Evolutionary conservation across 345 rosid species (phyloP), one percentile per base, ranked within the genome.

Genomic region (Dimocarpus longan): DNA sequence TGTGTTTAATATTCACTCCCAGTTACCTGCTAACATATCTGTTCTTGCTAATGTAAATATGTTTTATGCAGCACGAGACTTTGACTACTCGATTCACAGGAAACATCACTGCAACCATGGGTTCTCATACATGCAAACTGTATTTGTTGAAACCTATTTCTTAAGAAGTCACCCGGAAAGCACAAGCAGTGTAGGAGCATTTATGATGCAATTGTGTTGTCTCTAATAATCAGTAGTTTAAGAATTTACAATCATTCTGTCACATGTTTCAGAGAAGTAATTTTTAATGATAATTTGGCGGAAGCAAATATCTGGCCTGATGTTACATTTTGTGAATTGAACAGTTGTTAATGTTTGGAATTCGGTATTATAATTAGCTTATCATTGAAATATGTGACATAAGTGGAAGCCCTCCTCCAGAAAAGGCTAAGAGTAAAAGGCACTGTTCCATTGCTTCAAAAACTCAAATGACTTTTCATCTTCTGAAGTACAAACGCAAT

Each of bases 71-170:
- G 98, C 96, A 88, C 86, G 85, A 87, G 88, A 92, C 94, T 54
- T 68, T 92, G 89, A 76, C 80, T 82, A 81, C 75, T 18, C 65
- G 75, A 48, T 89, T 93, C 67, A 88, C 87, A 10, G 86, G 87
- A 37, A 95, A 88, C 60, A 44, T 93, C 52, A 84, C 96, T 1
- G 96, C 90, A 5, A 90, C 84, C 0, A 71, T 91, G 82, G 80
- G 73, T 42, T 71, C 92, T 63, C 99, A 92, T 79, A 84, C 92
- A 0, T 88, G 97, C 85, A 93, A 89, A 87, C 79, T 92, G 87
- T 92, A 89, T 77, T 82, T 92, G 71, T 84, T 95, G 91, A 95
- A 87, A 89, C 99, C 93, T 42, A 42, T 90, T 78, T 87, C 90
- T 56, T 94, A 70, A 82, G 71, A 7, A 73, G 12, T 63, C 19